Conservation (phyloP, 805 yeast genomes). For the Kregervanrija pseudodelftensis region DNA sequence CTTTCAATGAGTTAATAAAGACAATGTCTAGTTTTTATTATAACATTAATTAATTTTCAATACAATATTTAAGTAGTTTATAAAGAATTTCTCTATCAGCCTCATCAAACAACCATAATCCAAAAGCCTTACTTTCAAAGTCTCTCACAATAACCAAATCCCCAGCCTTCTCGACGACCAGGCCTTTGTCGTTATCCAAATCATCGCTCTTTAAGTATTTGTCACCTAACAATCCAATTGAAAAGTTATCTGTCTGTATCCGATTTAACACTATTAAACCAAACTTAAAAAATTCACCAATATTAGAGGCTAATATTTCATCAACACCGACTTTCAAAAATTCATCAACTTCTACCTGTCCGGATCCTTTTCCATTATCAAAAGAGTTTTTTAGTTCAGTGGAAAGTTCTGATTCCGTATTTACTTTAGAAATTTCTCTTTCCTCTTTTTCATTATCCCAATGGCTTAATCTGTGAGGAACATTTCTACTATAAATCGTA, state of each 20-base stretch:
- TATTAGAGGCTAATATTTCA: conserved; percentile 27
- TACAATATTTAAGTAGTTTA: conserved; percentile 30
- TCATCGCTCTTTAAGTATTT: conserved; percentile 28
- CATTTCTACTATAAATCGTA: conserved; percentile 44
- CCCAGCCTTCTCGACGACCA: conserved; percentile 63
- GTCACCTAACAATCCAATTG: conserved; percentile 60
- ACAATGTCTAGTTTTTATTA: not conserved
- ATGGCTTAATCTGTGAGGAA: conserved; percentile 3
- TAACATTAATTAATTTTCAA: conserved; percentile 13
- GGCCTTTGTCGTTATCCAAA: conserved; percentile 27
- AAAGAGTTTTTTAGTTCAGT: no score
- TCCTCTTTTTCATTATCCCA: conserved; percentile 3
- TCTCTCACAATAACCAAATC: conserved; percentile 65
- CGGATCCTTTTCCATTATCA: not conserved
- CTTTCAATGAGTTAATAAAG: no score
- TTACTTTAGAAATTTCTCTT: not conserved
- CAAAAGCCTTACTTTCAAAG: conserved; percentile 62
- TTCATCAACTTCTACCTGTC: conserved; percentile 3
- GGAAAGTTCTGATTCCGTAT: no score
- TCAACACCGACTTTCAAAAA: conserved; percentile 9
- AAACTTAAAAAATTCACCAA: conserved; percentile 42
- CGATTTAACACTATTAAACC: conserved; percentile 69
- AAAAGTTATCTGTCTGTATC: conserved; percentile 60
- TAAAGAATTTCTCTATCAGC: conserved; percentile 56
- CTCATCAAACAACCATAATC: conserved; percentile 70